Evolutionary conservation across 805 yeast genomes (phyloP).

Genomic region (Kluyveromyces nonfermentans): DNA sequence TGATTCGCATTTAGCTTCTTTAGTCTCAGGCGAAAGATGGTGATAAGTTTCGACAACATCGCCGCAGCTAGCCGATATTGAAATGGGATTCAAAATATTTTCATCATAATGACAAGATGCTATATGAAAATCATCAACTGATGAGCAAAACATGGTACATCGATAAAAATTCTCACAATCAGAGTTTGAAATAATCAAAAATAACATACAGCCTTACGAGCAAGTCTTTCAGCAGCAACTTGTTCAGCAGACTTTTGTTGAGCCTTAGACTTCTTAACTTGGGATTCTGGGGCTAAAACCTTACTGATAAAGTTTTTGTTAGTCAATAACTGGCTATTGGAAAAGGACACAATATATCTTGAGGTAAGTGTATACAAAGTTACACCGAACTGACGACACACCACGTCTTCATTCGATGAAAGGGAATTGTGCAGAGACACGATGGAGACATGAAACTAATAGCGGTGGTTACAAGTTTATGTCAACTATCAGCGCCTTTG

Average conservation of each 20-base stretch:
- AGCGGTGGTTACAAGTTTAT: background rate
- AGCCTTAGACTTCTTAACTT: conserved; percentile 73
- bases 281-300: conserved; percentile 67
- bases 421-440: conserved; percentile 29
- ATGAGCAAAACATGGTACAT: background rate
- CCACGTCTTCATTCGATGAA: conserved; percentile 33
- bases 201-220: conserved; percentile 70
- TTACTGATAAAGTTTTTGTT: conserved; percentile 21
- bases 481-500: conserved; percentile 18
- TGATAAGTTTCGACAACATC: conserved; percentile 56
- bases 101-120: conserved; percentile 32
- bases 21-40: conserved; percentile 73
- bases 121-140: background rate
- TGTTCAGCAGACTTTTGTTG: conserved; percentile 67
- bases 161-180: background rate
- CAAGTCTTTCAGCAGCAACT: conserved; percentile 71
- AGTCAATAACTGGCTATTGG: background rate
- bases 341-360: background rate
- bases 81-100: conserved; percentile 37
- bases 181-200: background rate
- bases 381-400: conserved; percentile 32
- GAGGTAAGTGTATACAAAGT: conserved; percentile 18
- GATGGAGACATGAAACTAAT: conserved; percentile 13
- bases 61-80: conserved; percentile 58
- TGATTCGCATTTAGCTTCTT: background rate